Base-by-base conservation (phyloP, 2,329 filamentous ascomycete species). In the Fonsecaea erecta region DNA sequence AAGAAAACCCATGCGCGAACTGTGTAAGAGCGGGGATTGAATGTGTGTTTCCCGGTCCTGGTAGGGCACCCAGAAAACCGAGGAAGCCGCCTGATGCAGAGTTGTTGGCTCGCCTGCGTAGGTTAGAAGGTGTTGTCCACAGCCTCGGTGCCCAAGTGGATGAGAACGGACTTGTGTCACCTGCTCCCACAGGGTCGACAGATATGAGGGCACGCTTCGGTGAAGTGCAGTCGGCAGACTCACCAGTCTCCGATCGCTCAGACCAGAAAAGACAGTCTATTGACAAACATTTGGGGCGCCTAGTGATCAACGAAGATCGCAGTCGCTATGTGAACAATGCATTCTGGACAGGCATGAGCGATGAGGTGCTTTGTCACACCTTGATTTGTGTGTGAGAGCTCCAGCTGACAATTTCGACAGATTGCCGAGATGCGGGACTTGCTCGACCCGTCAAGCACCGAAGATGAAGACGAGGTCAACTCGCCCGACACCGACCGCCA, bases 391-490 rank as follows among this genome's bases (percentile, higher is more conserved):
- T 3, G n/a, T 26, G 34, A 8, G 32, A n/a, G 34, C 9, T 3
- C 12, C 24, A 16, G 32, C 57, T 60, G 16, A 60, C 46, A n/a
- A 3, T 63, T 26, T 12, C 5, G 7, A 51, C 69, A 84, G 82
- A 83, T 88, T 21, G 85, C 87, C 73, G 86, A 88, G 71, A 79
- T 88, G 70, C 86, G 85, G 70, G 82, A 85, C 67, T 84, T 88
- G 16, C 78, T 89, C 2, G 84, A 87, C 61, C 82, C 85, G 53
- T 77, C 82, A 1, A 83, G 81, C 34, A 84, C 85, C 28, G 85
- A 87, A 14, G 84, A 70, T 7, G 70, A 86, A 32, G 84, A 85
- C n/a, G 77, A 81, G 52, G 72, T 77, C 37, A 75, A 80, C n/a
- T 82, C 83, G 1, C 80, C 83, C 1, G 79, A 79, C 30, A 71